Evolutionary conservation across 352 stramenopile genomes (phyloP).

Genomic region (Phytophthora agathidicida): DNA sequence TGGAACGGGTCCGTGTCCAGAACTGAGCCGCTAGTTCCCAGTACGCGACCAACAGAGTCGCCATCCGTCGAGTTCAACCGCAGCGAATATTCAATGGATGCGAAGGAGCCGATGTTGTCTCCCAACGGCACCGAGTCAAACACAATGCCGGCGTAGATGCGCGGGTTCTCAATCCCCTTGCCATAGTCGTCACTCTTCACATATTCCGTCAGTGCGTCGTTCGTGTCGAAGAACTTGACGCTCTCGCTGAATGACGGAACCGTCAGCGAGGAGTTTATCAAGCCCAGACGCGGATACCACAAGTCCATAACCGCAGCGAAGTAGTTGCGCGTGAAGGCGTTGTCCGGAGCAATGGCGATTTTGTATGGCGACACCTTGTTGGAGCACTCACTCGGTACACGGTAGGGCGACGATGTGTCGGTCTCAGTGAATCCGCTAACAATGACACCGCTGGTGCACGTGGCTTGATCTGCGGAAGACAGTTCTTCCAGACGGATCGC

Average conservation of each 20-base stretch:
- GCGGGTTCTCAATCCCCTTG: conserved; percentile 41
- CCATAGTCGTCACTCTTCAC: conserved; percentile 52
- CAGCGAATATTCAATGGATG: conserved; percentile 64
- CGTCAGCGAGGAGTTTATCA: conserved; percentile 36
- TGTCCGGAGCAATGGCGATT: conserved; percentile 57
- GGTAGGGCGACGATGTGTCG: conserved; percentile 40
- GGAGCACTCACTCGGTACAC: conserved; percentile 37
- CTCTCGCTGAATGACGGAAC: conserved; percentile 55
- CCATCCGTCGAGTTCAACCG: conserved; percentile 60
- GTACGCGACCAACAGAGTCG: conserved; percentile 32
- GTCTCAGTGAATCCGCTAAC: conserved; percentile 40
- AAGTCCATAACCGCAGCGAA: conserved; percentile 49
- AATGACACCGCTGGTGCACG: conserved; percentile 37
- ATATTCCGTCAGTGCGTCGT: conserved; percentile 48
- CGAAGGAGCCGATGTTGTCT: conserved; percentile 41
- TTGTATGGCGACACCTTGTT: conserved; percentile 63
- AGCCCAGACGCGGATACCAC: conserved; percentile 62
- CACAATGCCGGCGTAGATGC: conserved; percentile 60
- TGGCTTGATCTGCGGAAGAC: conserved; percentile 26
- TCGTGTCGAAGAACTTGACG: conserved; percentile 50
- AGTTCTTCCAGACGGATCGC: conserved; percentile 49
- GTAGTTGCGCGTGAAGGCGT: conserved; percentile 61
- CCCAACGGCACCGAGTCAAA: conserved; percentile 48
- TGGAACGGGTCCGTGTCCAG: conserved; percentile 41
- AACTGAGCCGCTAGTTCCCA: conserved; percentile 40